A percentile compares a stretch with the other conserved stretches of the same genome.
These are phyloP conservation scores for Zangia roseola DNA, from an alignment of 768 basidiomycete genomes.

Conservation along the genomic window DNA sequence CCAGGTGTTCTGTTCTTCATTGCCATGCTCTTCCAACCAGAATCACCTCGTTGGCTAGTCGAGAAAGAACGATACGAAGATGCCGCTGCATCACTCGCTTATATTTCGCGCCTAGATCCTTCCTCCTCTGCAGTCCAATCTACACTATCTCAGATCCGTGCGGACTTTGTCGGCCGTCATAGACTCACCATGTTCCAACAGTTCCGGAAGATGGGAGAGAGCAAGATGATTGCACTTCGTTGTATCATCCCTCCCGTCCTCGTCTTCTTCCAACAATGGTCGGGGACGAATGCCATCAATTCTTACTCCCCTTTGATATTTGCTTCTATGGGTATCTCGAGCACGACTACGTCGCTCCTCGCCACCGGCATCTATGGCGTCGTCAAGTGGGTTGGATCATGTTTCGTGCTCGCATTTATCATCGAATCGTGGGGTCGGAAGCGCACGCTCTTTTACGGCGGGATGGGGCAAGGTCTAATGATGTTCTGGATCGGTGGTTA, in stretches of 20 bases:
- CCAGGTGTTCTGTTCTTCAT: slow-evolving; percentile 37
- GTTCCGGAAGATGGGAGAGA: slow-evolving; percentile 35
- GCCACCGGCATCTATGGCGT: slow-evolving; percentile 44
- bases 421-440: slow-evolving; percentile 42
- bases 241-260: slow-evolving; percentile 34
- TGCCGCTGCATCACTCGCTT: slow-evolving; percentile 33
- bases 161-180: slow-evolving; percentile 34
- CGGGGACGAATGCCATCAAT: slow-evolving; percentile 43
- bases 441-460: slow-evolving; percentile 35
- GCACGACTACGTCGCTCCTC: slow-evolving; percentile 31
- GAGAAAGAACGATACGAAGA: slow-evolving; percentile 35
- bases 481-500: slow-evolving; percentile 40
- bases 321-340: slow-evolving; percentile 33
- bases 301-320: slow-evolving; percentile 41
- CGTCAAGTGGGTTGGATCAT: slow-evolving; percentile 36
- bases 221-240: slow-evolving; percentile 25
- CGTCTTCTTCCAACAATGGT: slow-evolving; percentile 40
- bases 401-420: slow-evolving; percentile 33
- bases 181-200: slow-evolving; percentile 24
- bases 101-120: slow-evolving; percentile 23
- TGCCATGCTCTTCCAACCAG: slow-evolving; percentile 39
- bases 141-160: slow-evolving; percentile 36
- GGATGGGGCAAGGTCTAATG: slow-evolving; percentile 33
- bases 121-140: slow-evolving; percentile 28
- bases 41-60: slow-evolving; percentile 43